These are phyloP conservation scores for Cairneyella variabilis DNA, from an alignment of 495 filamentous ascomycete genomes.

Conservation along the genomic window DNA sequence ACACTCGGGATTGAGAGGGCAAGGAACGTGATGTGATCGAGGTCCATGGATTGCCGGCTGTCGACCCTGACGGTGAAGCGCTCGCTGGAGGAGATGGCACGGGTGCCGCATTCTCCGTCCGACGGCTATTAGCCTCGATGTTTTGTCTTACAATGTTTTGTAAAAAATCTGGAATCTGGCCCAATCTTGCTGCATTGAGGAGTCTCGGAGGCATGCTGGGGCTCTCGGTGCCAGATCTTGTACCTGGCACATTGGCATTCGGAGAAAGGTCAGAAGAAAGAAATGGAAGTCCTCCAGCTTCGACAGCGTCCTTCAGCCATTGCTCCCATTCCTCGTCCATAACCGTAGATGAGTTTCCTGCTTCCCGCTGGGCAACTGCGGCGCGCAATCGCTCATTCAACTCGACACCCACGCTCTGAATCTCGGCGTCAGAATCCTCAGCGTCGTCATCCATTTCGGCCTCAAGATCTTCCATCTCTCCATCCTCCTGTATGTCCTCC, in stretches of 20 bases:
- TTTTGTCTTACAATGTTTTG: slow-evolving; percentile 40
- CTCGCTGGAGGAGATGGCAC: slow-evolving; percentile 8
- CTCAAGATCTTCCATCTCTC: slow-evolving; percentile 30
- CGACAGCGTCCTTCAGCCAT: slow-evolving; percentile 78
- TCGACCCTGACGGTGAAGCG: not conserved
- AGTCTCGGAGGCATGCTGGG: slow-evolving; percentile 34
- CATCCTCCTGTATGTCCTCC: slow-evolving; percentile 33
- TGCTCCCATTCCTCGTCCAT: slow-evolving; percentile 82
- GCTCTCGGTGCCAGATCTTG: slow-evolving; percentile 36
- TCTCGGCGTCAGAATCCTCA: slow-evolving; percentile 62
- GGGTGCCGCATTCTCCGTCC: slow-evolving; percentile 4
- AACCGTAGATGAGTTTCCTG: slow-evolving; percentile 55
- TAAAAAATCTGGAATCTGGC: slow-evolving; percentile 45
- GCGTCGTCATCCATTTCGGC: slow-evolving; percentile 40
- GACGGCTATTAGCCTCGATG: slow-evolving; percentile 17
- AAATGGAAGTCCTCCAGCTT: slow-evolving; percentile 48
- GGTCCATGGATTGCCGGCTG: no score
- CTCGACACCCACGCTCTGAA: slow-evolving; percentile 67
- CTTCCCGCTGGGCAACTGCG: slow-evolving; percentile 60
- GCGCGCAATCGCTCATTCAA: slow-evolving; percentile 71
- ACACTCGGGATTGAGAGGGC: slow-evolving; percentile 7
- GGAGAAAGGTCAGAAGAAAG: slow-evolving; percentile 27
- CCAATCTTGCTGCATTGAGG: slow-evolving; percentile 38
- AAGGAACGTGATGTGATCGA: no score
- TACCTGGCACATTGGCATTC: slow-evolving; percentile 27